Evolutionary conservation across 371 early-diverging fungal species (phyloP).

Genomic region (Chytridium lagenaria): DNA sequence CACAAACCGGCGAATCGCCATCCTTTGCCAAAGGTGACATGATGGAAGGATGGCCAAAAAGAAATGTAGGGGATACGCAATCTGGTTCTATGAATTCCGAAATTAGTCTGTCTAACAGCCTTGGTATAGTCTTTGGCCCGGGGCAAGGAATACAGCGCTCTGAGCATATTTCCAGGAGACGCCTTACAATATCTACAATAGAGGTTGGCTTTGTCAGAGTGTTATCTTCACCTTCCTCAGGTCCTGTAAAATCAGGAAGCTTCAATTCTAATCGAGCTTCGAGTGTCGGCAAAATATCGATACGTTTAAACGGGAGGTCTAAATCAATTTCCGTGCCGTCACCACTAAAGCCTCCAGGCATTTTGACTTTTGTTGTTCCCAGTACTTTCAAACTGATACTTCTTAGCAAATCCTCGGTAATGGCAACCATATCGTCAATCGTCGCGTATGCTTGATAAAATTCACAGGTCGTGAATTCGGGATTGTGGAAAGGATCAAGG

Average conservation of each 20-base stretch:
- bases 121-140: constrained; percentile 76
- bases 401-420: constrained; percentile 85
- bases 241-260: constrained; percentile 63
- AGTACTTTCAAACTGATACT: constrained; percentile 35
- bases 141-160: constrained; percentile 61
- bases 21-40: constrained; percentile 96
- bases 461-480: constrained; percentile 98
- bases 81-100: constrained; percentile 88
- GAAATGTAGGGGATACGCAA: constrained; percentile 93
- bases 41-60: constrained; percentile 87
- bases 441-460: constrained; percentile 96
- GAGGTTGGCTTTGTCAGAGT: constrained; percentile 35
- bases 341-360: constrained; percentile 1
- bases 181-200: constrained; percentile 18
- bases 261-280: constrained; percentile 57
- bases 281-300: constrained; percentile 79
- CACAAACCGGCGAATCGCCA: constrained; percentile 2
- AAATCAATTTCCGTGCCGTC: constrained; percentile 67
- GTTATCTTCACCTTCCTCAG: constrained; percentile 39
- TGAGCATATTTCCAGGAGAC: constrained; percentile 62
- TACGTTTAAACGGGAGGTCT: constrained; percentile 74
- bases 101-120: constrained; percentile 92
- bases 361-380: background rate
- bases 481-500: constrained; percentile 96
- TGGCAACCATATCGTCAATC: constrained; percentile 77